A percentile compares a stretch with the other conserved stretches of the same genome.
These are phyloP conservation scores for Linum trigynum DNA, from an alignment of 345 rosid genomes.

Conservation along the genomic window DNA sequence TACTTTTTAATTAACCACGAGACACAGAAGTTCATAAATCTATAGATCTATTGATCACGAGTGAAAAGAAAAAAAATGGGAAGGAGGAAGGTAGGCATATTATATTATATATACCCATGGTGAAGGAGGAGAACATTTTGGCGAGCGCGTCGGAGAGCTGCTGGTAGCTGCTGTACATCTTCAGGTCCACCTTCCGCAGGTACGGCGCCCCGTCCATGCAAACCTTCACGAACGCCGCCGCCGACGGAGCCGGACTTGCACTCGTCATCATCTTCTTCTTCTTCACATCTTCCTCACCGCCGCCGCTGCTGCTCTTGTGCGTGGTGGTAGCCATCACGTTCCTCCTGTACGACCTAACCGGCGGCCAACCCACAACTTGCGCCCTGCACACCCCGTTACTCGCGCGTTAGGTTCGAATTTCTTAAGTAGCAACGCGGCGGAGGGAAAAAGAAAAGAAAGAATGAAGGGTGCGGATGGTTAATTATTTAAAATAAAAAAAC, in stretches of 20 bases:
- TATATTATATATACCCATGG: too few relatives aligned
- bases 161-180: constrained; percentile 78
- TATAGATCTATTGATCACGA: too few relatives aligned
- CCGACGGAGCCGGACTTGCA: constrained; percentile 19
- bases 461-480: too few relatives aligned
- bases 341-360: constrained; percentile 84
- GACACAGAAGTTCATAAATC: not conserved
- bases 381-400: constrained; percentile 48
- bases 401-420: not conserved
- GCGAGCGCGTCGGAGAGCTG: constrained; percentile 79
- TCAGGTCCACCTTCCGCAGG: constrained; percentile 88
- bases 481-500: constrained; percentile 1
- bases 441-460: too few relatives aligned
- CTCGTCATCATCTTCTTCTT: constrained; percentile 15
- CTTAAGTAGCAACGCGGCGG: not conserved
- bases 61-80: too few relatives aligned
- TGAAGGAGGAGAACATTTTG: constrained; percentile 94
- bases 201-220: constrained; percentile 98
- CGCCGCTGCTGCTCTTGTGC: constrained; percentile 32
- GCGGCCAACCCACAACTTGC: constrained; percentile 97
- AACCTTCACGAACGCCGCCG: constrained; percentile 79
- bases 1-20: too few relatives aligned
- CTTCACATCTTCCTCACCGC: not conserved
- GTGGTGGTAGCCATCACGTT: constrained; percentile 68
- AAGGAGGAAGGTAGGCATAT: not conserved